Base-by-base conservation (phyloP, 1,139 yeast genomes). In the Yamadazyma oceani region DNA sequence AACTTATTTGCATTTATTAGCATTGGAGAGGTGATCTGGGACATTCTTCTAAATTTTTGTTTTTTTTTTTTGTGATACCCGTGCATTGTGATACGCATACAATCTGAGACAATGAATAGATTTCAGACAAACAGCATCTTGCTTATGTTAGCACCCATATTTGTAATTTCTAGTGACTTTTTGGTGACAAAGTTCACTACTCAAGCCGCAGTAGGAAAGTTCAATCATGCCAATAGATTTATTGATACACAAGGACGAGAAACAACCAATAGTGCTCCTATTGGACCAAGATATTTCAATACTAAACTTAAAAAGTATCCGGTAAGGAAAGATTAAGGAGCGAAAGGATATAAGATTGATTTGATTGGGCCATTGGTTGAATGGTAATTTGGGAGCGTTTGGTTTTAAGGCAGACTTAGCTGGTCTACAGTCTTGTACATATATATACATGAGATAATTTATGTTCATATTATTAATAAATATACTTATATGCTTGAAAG, bases 131-230 rank as follows among this genome's bases (percentile, higher is more conserved):
- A 56, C 35, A 49, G 58, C n/a, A 44, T 49, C 3, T 44, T 58
- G 15, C 49, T 57, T 34, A 45, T 55, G 36, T 44, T 59, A 26
- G 60, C 60, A 2, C 64, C 64, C 11, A 44, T 55, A 5, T 57
- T 59, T 36, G 44, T 59, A 19, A 40, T 59, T 3, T 50, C 60
- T 2, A 50, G 60, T 22, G 64, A 59, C 30, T 49, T 54, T 11
- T 43, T 59, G 6, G 59, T 54, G 2, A 44, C 55, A 11, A 49
- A 49, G 28, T 55, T 49, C 35, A 49, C 53, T 24, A 49, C 62
- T 5, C 48, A 49, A 26, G 50, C 52, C 12, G 52, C 53, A 8
- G 46, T 48, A 12, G 44, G 46, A 9, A 43, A 44, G 22, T 41
- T 48, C 17, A 45, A 42, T 27, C 41, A 44, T 32, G 38, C 29